Conservation (phyloP, 345 rosid genomes). For the Zanthoxylum bungeanum region DNA sequence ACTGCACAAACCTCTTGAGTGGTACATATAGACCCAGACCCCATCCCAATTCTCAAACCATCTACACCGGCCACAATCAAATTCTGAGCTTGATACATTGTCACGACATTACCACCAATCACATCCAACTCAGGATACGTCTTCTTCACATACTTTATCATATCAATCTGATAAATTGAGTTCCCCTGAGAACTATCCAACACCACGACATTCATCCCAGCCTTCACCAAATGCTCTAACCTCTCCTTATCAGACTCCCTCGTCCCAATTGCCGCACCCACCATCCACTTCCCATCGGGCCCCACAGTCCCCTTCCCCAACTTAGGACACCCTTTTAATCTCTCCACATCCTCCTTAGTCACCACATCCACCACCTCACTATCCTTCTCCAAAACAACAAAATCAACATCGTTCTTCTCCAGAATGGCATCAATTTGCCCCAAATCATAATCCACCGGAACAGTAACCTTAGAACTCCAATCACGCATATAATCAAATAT, state of each 20-base stretch:
- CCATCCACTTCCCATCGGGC: slow-evolving; percentile 84
- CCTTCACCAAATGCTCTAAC: slow-evolving; percentile 69
- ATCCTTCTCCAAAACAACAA: slow-evolving; percentile 58
- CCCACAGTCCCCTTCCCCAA: slow-evolving; percentile 63
- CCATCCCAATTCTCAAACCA: slow-evolving; percentile 91
- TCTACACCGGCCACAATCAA: slow-evolving; percentile 81
- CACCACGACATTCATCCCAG: slow-evolving; percentile 65
- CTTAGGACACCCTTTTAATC: slow-evolving; percentile 69
- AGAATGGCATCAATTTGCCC: slow-evolving; percentile 42
- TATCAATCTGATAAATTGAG: slow-evolving; percentile 79
- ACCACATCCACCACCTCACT: slow-evolving; percentile 64
- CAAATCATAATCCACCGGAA: slow-evolving; percentile 57
- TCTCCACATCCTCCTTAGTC: slow-evolving; percentile 65
- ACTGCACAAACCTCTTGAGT: slow-evolving; percentile 97
- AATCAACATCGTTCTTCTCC: slow-evolving; percentile 42
- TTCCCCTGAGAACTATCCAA: slow-evolving; percentile 95
- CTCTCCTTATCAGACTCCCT: slow-evolving; percentile 81
- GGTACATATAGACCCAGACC: slow-evolving; percentile 94
- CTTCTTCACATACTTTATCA: slow-evolving; percentile 69
- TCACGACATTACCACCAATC: slow-evolving; percentile 91
- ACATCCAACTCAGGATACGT: slow-evolving; percentile 76
- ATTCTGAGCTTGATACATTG: slow-evolving; percentile 79
- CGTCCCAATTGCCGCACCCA: slow-evolving; percentile 84
- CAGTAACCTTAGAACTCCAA: slow-evolving; percentile 34
- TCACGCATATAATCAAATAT: slow-evolving; percentile 55